Percentiles rank a stretch among this genome's conserved stretches.
Conservation (phyloP, 1,284 basidiomycete genomes). For the Trichosporon ovoides region DNA sequence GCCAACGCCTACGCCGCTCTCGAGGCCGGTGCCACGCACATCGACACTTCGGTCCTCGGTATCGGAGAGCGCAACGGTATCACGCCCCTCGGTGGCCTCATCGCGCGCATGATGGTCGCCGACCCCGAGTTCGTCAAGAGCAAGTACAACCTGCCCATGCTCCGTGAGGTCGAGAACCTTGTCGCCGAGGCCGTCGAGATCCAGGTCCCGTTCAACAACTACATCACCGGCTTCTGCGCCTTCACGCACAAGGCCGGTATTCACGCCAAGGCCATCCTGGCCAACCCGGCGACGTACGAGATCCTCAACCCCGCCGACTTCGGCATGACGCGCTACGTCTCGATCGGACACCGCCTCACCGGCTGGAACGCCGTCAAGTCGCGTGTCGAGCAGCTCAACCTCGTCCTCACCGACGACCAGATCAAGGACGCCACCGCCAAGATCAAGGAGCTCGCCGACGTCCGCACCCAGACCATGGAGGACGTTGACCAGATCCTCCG, state of each 20-base stretch:
- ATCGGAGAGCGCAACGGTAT: slow-evolving; percentile 99
- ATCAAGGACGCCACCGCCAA: slow-evolving; percentile 98
- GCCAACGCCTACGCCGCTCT: slow-evolving; percentile 98
- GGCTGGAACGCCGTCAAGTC: slow-evolving; percentile 99
- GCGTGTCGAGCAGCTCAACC: slow-evolving; percentile 92
- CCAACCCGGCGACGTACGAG: slow-evolving; percentile 95
- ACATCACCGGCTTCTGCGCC: slow-evolving; percentile 86
- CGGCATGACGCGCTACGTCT: slow-evolving; percentile 94
- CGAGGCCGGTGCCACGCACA: slow-evolving; percentile 98
- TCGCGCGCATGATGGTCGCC: slow-evolving; percentile 85
- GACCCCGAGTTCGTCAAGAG: slow-evolving; percentile 98
- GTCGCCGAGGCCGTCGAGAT: slow-evolving; percentile 99
- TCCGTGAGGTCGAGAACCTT: slow-evolving; percentile 97
- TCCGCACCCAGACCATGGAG: slow-evolving; percentile 97
- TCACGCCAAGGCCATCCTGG: slow-evolving; percentile 99
- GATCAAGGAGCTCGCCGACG: slow-evolving; percentile 99
- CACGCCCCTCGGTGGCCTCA: slow-evolving; percentile 92
- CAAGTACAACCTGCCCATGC: slow-evolving; percentile 98
- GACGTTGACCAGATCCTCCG: slow-evolving; percentile 96
- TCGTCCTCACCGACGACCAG: slow-evolving; percentile 55
- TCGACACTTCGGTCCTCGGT: slow-evolving; percentile 89
- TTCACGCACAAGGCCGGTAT: slow-evolving; percentile 99
- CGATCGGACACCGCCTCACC: slow-evolving; percentile 93
- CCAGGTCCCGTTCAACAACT: slow-evolving; percentile 79
- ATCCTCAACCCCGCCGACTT: slow-evolving; percentile 90